phyloP scores from a whole-genome alignment of 2,329 filamentous ascomycete genomes.

The Bipolaris sorokiniana region DNA sequence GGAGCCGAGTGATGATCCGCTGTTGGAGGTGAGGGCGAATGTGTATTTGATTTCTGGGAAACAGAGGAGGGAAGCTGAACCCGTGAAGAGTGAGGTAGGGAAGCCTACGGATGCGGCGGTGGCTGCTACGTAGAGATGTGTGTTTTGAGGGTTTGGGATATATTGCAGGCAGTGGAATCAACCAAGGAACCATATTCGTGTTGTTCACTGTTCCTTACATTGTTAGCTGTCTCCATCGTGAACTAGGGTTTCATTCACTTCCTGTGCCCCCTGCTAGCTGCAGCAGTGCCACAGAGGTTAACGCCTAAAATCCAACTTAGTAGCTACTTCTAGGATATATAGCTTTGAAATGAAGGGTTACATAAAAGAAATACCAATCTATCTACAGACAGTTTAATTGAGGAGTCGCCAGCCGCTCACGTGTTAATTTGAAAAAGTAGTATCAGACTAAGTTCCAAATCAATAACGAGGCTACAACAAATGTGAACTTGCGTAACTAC shows the following conservation, averaged over 20 bases:
- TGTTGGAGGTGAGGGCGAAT: conserved; percentile 62
- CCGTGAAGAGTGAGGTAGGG: not conserved
- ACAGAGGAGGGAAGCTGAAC: conserved; percentile 56
- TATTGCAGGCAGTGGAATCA: not conserved
- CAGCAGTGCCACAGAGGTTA: no score
- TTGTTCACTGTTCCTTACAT: not conserved
- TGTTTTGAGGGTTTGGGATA: not conserved
- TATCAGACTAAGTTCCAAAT: no score
- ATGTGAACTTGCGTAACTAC: no score
- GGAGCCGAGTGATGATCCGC: conserved; percentile 60
- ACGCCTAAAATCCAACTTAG: no score
- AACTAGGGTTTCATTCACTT: not conserved
- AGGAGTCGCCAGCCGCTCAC: no score
- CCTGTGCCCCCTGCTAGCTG: no score
- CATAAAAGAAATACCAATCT: no score
- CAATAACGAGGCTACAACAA: no score
- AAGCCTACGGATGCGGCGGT: conserved; percentile 9
- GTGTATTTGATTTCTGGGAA: conserved; percentile 63
- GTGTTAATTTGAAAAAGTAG: no score
- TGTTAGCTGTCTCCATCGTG: not conserved
- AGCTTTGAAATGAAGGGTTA: no score
- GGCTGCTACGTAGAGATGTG: conserved; percentile 4
- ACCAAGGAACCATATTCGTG: not conserved
- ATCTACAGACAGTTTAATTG: no score
- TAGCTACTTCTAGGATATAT: no score